phyloP scores from a whole-genome alignment of 805 yeast genomes.

The Hanseniaspora thailandica region DNA sequence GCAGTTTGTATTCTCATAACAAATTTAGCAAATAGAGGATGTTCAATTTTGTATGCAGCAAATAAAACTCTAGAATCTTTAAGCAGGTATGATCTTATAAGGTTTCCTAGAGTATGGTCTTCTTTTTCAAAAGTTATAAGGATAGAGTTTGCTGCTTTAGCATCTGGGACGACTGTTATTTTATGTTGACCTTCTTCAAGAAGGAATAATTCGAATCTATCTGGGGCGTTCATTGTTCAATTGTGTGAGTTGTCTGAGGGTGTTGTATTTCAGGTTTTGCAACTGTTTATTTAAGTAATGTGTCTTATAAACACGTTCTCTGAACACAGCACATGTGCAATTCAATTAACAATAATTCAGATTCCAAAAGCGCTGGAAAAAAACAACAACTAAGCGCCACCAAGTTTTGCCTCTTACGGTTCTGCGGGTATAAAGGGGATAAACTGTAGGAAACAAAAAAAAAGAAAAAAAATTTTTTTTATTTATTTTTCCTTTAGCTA shows the following conservation, averaged over 20 bases:
- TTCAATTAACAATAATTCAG: too few species aligned
- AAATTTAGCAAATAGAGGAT: conserved; percentile 91
- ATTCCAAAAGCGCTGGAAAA: not conserved
- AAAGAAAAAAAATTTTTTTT: not conserved
- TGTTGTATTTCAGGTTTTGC: not conserved
- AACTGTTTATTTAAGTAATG: too few species aligned
- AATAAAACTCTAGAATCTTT: conserved; percentile 82
- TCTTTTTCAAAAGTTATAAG: conserved; percentile 88
- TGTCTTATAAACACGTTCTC: too few species aligned
- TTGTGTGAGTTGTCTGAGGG: not conserved
- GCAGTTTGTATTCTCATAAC: conserved; percentile 91
- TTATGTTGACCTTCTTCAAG: conserved; percentile 96
- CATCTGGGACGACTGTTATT: conserved; percentile 83
- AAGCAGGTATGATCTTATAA: conserved; percentile 73
- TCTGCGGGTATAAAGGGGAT: not conserved
- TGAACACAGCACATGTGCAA: too few species aligned
- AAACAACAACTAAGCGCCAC: conserved; percentile 1
- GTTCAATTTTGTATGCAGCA: conserved; percentile 96
- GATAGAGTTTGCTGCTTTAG: conserved; percentile 90
- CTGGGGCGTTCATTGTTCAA: conserved; percentile 86
- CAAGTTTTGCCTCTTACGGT: not conserved
- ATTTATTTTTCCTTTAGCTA: not conserved
- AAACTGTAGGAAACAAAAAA: not conserved
- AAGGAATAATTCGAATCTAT: conserved; percentile 90
- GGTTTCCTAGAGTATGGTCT: conserved; percentile 91